Base-by-base conservation (phyloP, 1,139 yeast species). In the Zhuliangozyma parablackwelliae region DNA sequence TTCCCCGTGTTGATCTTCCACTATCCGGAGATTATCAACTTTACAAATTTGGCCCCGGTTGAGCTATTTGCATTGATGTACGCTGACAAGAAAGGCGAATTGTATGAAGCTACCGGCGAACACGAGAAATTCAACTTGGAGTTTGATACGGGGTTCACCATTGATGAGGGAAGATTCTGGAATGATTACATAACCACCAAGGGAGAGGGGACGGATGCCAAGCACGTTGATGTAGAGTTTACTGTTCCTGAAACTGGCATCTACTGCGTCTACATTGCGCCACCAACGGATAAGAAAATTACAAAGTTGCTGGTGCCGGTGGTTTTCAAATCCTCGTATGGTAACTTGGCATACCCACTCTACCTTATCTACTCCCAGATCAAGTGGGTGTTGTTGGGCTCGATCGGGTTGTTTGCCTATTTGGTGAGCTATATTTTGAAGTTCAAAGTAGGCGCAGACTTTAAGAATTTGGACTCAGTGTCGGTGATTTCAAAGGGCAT, bases 201-300 rank as follows among this genome's bases (percentile, higher is more conserved):
- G 16, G 31, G 30, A 8, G 29, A 23, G 7, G 28, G 13, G 10
- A 8, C 9, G 10, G 27, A 30, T 6, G 3, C 16, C 4, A 23
- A 23, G 24, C 39, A 38, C 29, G 35, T 39, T 21, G 40, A 40
- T 41, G 45, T 33, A 37, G 37, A 7, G 20, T 42, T 54, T 32
- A 32, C 42, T 1, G 55, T 59, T 6, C 42, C 51, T 4, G 45
- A 53, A 21, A 46, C 63, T 1, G 72, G 72, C 1, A 40, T 54
- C 12, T 65, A 65, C 41, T 65, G 71, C 50, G 59, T 60, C 16
- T 65, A 63, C 40, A 46, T 58, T 33, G 65, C 63, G 4, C 57
- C 59, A 6, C 56, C 60, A 3, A 33, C 35, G 1, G 52, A 44
- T 10, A 36, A 29, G 12, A 39, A 32, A 1, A 31, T 54, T 4